Evolutionary conservation across 495 filamentous ascomycete species (phyloP).

Genomic region (Talaromyces borbonicus): DNA sequence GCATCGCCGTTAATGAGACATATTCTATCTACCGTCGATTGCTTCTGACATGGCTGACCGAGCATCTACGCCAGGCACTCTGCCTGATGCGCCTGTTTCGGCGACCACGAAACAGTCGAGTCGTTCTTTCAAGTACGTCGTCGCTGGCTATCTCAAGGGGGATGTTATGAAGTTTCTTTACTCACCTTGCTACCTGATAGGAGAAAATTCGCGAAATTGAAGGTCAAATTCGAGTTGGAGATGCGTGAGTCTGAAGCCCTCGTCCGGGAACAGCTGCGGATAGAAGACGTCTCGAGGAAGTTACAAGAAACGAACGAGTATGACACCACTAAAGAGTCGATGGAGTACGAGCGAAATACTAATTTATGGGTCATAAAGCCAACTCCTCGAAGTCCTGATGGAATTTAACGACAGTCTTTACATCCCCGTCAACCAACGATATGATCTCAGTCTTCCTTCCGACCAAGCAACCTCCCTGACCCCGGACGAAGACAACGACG

Average conservation of each 20-base stretch:
- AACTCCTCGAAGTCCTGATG: slow-evolving; percentile 72
- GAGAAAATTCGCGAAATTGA: slow-evolving; percentile 95
- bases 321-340: slow-evolving; percentile 11
- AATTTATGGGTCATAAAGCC: slow-evolving; percentile 34
- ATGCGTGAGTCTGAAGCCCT: slow-evolving; percentile 72
- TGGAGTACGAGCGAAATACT: too few species aligned
- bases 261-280: slow-evolving; percentile 67
- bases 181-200: slow-evolving; percentile 25
- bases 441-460: slow-evolving; percentile 42
- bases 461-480: slow-evolving; percentile 28
- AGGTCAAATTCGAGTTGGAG: slow-evolving; percentile 70
- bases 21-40: too few species aligned
- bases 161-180: background rate
- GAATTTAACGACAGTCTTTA: slow-evolving; percentile 75
- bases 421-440: slow-evolving; percentile 63
- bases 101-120: slow-evolving; percentile 29
- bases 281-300: slow-evolving; percentile 62
- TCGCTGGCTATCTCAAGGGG: background rate
- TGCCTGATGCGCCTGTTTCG: slow-evolving; percentile 25
- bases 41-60: slow-evolving; percentile 20
- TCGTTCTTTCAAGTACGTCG: slow-evolving; percentile 34
- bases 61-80: slow-evolving; percentile 18
- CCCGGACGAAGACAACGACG: slow-evolving; percentile 28
- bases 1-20: too few species aligned
- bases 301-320: slow-evolving; percentile 85